Base-by-base conservation (phyloP, 805 yeast genomes). In the Naumovozyma dairenensis region DNA sequence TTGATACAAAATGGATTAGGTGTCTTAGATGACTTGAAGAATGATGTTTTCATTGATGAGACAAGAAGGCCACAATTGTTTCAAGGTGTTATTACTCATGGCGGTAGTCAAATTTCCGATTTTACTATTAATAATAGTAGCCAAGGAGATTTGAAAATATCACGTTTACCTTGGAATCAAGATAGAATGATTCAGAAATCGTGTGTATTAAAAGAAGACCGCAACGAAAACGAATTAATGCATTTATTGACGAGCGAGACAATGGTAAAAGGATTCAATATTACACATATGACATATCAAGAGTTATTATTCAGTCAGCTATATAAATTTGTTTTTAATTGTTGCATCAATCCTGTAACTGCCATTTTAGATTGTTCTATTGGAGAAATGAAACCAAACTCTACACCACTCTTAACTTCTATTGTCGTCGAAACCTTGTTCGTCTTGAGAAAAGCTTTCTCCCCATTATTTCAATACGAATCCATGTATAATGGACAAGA, bases 1-100 rank as follows among this genome's bases (percentile, higher is more conserved):
- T 57, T 92, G 16, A 57, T 89, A 5, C 97, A 92, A 46, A 92
- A 92, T 54, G 98, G 98, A 1, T 67, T 86, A 65, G 97, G 97
- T 7, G 77, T 81, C 16, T 62, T 72, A 5, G 81, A 80, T 8
- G 65, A 67, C 27, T 51, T 86, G 21, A 59, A 63, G 12, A 58
- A 63, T 3, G 50, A 59, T 16, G 58, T 75, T 4, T 82, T 92
- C 80, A 75, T 79, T 1, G 48, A 57, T 1, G 45, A 45, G 0
- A 28, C 38, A 0, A 56, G 74, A 34, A 44, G 53, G 29, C 95
- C 96, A 3, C 63, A 61, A 6, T 46, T 87, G 9, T 77, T 67
- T 48, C 81, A 76, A 49, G 96, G 87, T 34, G 76, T 87, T 16
- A 80, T 80, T 28, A 72, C 82, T 3, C 96, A 89, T 55, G 97